Evolutionary conservation across 1,139 yeast genomes (phyloP).

Genomic region (Sugiyamaella pinicola): DNA sequence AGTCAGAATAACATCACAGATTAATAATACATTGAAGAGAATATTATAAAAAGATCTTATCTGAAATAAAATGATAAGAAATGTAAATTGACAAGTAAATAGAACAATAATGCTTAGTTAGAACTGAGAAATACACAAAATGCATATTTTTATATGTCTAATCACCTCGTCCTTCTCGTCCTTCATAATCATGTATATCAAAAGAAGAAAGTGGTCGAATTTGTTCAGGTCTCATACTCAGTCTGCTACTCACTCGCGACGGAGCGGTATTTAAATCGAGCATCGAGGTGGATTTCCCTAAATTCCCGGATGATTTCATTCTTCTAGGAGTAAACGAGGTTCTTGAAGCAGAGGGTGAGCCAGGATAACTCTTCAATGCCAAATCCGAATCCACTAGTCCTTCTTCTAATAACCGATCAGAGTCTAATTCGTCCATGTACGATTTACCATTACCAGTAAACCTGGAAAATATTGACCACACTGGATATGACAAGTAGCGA

Average conservation of each 20-base stretch:
- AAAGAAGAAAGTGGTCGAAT: slow-evolving; percentile 22
- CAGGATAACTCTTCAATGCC: slow-evolving; percentile 20
- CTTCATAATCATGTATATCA: slow-evolving; percentile 18
- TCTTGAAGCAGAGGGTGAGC: slow-evolving; percentile 23
- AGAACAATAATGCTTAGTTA: too few species aligned
- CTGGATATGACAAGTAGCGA: slow-evolving; percentile 15
- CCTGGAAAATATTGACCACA: neutral
- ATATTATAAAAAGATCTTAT: too few species aligned
- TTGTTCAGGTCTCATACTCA: slow-evolving; percentile 28
- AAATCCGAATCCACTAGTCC: slow-evolving; percentile 19
- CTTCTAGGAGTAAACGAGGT: slow-evolving; percentile 20
- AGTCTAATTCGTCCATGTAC: slow-evolving; percentile 2
- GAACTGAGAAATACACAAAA: too few species aligned
- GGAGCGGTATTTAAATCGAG: slow-evolving; percentile 31
- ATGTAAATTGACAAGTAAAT: too few species aligned
- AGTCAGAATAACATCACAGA: too few species aligned
- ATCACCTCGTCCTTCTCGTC: slow-evolving; percentile 7
- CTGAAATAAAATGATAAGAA: too few species aligned
- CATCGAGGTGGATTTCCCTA: slow-evolving; percentile 38
- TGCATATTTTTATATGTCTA: neutral
- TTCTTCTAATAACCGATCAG: slow-evolving; percentile 25
- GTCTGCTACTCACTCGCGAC: slow-evolving; percentile 31
- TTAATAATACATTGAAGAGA: too few species aligned
- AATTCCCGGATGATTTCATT: slow-evolving; percentile 19
- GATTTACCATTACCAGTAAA: slow-evolving; percentile 14